Base-by-base conservation (phyloP, 768 basidiomycete genomes). In the Kondoa subrosea region DNA sequence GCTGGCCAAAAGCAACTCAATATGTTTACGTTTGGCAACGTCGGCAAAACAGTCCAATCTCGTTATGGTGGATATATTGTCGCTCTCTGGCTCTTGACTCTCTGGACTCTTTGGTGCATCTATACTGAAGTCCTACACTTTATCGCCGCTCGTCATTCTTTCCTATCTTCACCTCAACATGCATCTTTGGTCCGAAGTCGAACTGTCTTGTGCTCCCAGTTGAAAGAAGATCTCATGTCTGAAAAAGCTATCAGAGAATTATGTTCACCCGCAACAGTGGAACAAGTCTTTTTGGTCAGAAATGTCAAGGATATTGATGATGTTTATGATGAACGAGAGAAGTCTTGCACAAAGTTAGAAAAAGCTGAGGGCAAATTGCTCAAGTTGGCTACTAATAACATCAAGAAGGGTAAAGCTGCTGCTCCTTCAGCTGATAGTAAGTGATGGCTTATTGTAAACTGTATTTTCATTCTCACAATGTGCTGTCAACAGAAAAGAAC, bases 201-300 rank as follows among this genome's bases (percentile, higher is more conserved):
- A 16, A 70, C 69, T 12, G 69, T 70, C n/a, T 63, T 70, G 26
- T 25, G 68, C 34, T 50, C 70, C 40, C 40, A 63, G 29, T 30
- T 59, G 3, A 26, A 16, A 21, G 2, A 2, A 3, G 30, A 50
- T 29, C 2, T 14, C 14, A 34, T 66, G 56, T 15, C 25, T 4
- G 30, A 50, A 29, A 89, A 89, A 76, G 86, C 89, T 12, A 81
- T 97, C 65, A 91, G 91, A 0, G 85, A 86, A 57, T 74, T 89
- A 26, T 87, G 88, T 73, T 63, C 61, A 14, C 93, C 95, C 0
- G 92, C 92, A 12, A 92, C 92, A 17, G 87, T 92, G 4, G 85
- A 85, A 75, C 83, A 84, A 71, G 84, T 99, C 40, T 99, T 93
- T 91, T 81, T 97, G 50, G 93, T 91, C 76, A 82, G 88, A 85